Percentiles rank a stretch among this genome's conserved stretches.
phyloP scores from a whole-genome alignment of 352 stramenopile genomes.

The Aphanomyces cochlioides region DNA sequence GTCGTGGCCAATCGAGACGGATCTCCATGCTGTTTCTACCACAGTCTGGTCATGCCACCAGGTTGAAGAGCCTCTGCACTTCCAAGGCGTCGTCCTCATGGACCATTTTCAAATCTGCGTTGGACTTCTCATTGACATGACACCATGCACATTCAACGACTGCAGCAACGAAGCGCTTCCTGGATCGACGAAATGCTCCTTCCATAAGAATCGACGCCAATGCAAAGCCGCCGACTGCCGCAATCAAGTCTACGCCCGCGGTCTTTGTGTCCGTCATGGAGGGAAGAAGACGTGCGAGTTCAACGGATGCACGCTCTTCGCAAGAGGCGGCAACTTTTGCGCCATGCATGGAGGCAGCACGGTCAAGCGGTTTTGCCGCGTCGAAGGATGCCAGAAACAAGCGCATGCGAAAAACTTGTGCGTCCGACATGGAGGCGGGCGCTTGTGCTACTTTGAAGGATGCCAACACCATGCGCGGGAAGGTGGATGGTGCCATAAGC shows the following conservation, averaged over 20 bases:
- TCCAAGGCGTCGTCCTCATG: too few relatives aligned
- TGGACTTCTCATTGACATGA: not conserved
- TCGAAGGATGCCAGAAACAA: not conserved
- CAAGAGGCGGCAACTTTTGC: slow-evolving; percentile 3
- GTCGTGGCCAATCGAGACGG: too few relatives aligned
- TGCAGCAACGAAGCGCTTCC: not conserved
- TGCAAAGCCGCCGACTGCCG: slow-evolving; percentile 3
- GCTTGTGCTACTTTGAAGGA: slow-evolving; percentile 4
- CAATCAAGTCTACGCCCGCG: slow-evolving; percentile 17
- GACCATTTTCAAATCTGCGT: not conserved
- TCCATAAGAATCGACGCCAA: not conserved
- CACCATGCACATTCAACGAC: not conserved
- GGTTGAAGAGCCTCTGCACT: too few relatives aligned
- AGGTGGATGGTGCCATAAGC: slow-evolving; percentile 10
- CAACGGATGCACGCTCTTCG: not conserved
- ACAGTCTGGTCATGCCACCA: too few relatives aligned
- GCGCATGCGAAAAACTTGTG: slow-evolving; percentile 14
- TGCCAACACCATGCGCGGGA: slow-evolving; percentile 16
- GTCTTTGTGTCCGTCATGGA: slow-evolving; percentile 1
- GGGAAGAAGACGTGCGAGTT: slow-evolving; percentile 15
- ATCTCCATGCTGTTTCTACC: too few relatives aligned
- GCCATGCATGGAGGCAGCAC: not conserved
- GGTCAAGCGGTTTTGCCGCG: not conserved
- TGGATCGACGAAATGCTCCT: not conserved
- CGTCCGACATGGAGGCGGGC: slow-evolving; percentile 19